phyloP scores from a whole-genome alignment of 1,139 yeast species.

The Protomyces arabidopsidicola region DNA sequence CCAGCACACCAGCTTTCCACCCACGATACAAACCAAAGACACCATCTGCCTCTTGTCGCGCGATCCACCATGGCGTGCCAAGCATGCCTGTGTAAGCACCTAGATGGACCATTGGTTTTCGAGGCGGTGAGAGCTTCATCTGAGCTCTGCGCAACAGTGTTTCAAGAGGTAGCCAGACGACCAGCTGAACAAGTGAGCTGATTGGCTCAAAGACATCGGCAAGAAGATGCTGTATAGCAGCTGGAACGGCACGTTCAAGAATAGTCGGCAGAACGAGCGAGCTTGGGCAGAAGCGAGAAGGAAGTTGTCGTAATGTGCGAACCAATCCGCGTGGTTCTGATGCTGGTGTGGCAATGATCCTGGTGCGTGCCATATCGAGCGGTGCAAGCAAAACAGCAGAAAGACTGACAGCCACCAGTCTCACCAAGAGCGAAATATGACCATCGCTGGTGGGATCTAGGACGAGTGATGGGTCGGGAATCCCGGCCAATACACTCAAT shows the following conservation, averaged over 20 bases:
- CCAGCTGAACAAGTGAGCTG: constrained; percentile 61
- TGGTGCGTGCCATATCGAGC: constrained; percentile 70
- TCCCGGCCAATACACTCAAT: constrained; percentile 65
- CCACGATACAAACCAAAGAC: constrained; percentile 27
- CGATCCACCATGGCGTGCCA: constrained; percentile 49
- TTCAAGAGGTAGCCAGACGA: constrained; percentile 79
- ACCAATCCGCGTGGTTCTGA: constrained; percentile 37
- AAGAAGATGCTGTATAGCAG: constrained; percentile 60
- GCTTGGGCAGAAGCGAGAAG: constrained; percentile 52
- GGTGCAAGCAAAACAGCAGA: constrained; percentile 79
- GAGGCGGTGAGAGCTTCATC: constrained; percentile 47
- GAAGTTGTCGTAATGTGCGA: constrained; percentile 41
- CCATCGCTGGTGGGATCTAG: constrained; percentile 53
- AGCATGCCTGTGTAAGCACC: constrained; percentile 52
- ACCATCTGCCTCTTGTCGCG: constrained; percentile 32
- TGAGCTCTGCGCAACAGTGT: constrained; percentile 81
- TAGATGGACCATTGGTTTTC: constrained; percentile 39
- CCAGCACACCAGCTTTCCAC: constrained; percentile 23
- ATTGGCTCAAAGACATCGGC: constrained; percentile 53
- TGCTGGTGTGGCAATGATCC: constrained; percentile 35
- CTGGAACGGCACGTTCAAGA: constrained; percentile 58
- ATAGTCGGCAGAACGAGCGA: constrained; percentile 53
- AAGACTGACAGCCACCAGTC: constrained; percentile 65
- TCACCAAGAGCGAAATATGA: constrained; percentile 52
- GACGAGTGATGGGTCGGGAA: constrained; percentile 80